A percentile compares a stretch with the other conserved stretches of the same genome.
Evolutionary conservation across 163 green algal genomes (phyloP).

Genomic region (Prototheca wickerhamii): DNA sequence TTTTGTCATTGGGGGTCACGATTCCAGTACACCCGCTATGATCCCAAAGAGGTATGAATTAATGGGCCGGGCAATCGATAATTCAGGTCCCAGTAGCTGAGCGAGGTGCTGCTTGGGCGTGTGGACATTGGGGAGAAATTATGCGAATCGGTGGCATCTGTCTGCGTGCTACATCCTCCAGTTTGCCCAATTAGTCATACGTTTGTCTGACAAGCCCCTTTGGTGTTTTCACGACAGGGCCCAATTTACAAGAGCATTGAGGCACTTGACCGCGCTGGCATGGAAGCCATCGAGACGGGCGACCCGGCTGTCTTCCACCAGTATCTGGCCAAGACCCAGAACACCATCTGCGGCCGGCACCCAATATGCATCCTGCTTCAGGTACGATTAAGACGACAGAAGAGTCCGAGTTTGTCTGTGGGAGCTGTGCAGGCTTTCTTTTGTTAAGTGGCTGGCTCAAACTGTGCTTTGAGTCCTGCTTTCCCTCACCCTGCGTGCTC

Average conservation of each 20-base stretch:
- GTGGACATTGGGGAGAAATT: too few relatives aligned
- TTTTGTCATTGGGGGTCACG: conserved; percentile 94
- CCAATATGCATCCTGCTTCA: conserved; percentile 85
- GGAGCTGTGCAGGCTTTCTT: too few relatives aligned
- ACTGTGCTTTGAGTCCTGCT: too few relatives aligned
- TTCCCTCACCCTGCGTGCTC: too few relatives aligned
- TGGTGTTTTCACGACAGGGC: conserved; percentile 36
- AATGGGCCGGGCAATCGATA: too few relatives aligned
- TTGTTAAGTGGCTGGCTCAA: background rate
- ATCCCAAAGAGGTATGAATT: conserved; percentile 23
- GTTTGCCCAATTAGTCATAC: background rate
- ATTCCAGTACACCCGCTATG: conserved; percentile 76
- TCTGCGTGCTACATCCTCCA: background rate
- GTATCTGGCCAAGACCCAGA: conserved; percentile 66
- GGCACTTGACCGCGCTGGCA: conserved; percentile 74
- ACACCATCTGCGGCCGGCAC: conserved; percentile 94
- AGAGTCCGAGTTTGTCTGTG: background rate
- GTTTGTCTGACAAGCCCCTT: background rate
- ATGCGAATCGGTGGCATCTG: too few relatives aligned
- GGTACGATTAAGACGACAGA: conserved; percentile 12
- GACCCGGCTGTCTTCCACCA: conserved; percentile 54
- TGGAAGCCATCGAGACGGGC: conserved; percentile 78
- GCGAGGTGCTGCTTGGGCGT: too few relatives aligned
- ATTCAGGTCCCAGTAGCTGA: too few relatives aligned
- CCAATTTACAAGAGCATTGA: conserved; percentile 82